Conservation (phyloP, 2,329 filamentous ascomycete genomes). For the Sordariomycetes sp. region DNA sequence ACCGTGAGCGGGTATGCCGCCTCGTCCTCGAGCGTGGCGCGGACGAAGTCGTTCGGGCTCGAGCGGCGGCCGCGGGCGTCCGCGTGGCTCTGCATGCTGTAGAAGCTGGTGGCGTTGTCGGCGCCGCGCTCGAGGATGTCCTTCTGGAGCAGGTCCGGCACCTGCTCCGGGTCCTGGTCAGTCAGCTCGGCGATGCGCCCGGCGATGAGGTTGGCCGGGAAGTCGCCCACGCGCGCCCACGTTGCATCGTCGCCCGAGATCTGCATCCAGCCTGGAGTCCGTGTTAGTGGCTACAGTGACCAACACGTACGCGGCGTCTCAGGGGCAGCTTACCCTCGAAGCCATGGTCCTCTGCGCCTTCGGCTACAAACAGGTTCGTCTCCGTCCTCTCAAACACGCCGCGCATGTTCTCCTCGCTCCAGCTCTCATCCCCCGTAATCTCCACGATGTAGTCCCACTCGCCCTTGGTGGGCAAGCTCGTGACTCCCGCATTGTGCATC, state of each 20-base stretch:
- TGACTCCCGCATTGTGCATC: slow-evolving; percentile 19
- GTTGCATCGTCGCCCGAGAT: neutral
- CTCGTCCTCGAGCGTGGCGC: slow-evolving; percentile 9
- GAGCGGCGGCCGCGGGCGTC: slow-evolving; percentile 4
- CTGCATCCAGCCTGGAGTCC: neutral
- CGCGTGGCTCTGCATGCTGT: slow-evolving; percentile 7
- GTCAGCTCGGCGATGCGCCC: slow-evolving; percentile 19
- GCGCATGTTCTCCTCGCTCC: slow-evolving; percentile 43
- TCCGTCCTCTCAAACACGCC: slow-evolving; percentile 44
- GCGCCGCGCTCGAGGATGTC: slow-evolving; percentile 11
- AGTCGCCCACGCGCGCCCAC: slow-evolving; percentile 16
- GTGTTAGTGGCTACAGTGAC: neutral
- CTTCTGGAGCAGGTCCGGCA: slow-evolving; percentile 11
- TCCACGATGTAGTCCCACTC: slow-evolving; percentile 25
- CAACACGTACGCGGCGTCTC: neutral
- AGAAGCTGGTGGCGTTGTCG: slow-evolving; percentile 7
- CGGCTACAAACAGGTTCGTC: slow-evolving; percentile 37
- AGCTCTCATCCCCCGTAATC: slow-evolving; percentile 30
- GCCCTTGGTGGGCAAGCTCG: slow-evolving; percentile 17
- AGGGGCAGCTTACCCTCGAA: slow-evolving; percentile 22
- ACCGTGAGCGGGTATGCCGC: slow-evolving; percentile 5
- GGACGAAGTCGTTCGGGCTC: slow-evolving; percentile 2
- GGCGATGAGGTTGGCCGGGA: slow-evolving; percentile 33
- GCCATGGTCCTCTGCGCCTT: slow-evolving; percentile 31
- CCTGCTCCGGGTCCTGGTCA: neutral